Evolutionary conservation across 1,284 basidiomycete genomes (phyloP), one percentile per base, ranked within the genome.

Genomic region (Tilletiaria anomala): DNA sequence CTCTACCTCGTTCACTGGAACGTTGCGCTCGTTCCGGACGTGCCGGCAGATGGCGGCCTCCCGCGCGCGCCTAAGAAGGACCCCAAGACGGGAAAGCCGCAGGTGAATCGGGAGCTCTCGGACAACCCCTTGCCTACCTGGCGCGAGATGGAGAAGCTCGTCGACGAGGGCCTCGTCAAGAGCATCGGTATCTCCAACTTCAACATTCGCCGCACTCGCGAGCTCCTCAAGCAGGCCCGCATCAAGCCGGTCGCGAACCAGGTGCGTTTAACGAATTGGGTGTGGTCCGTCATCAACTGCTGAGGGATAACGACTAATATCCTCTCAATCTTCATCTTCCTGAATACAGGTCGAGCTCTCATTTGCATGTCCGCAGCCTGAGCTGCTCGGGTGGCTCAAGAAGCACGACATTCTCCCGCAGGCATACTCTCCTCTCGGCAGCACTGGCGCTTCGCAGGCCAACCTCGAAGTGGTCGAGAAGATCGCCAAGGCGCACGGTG

Each of bases 1-100:
- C 72, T 88, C 42, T 82, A 78, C 65, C 73, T 88, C 44, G 78
- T 86, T 77, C 82, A 86, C 71, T 84, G 78, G 79, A 62, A 61
- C 21, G 32, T 29, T 4, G 26, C 35, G 15, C 29, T 59, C 20
- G 61, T 52, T 3, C 64, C 59, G 42, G 55, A 51, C 20, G 44
- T 50, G 14, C 49, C 45, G 58, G n/a, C 69, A 6, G 16, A 15
- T 34, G 11, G 11, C 16, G 1, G 16, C 16, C 35, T 20, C 2
- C 35, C 35, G 6, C 6, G 6, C 6, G 18, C 14, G 12, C n/a
- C 34, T 6, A 22, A 32, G 5, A 23, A 34, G 12, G 35, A 16
- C 20, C 17, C 6, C 23, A 19, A 18, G 24, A 6, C 33, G 24
- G 37, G 48, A 61, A 66, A 70, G 53, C 73, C 73, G 24, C 83